Evolutionary conservation across 2,329 filamentous ascomycete genomes (phyloP), one percentile per base, ranked within the genome.

Genomic region (Monilinia polystroma): DNA sequence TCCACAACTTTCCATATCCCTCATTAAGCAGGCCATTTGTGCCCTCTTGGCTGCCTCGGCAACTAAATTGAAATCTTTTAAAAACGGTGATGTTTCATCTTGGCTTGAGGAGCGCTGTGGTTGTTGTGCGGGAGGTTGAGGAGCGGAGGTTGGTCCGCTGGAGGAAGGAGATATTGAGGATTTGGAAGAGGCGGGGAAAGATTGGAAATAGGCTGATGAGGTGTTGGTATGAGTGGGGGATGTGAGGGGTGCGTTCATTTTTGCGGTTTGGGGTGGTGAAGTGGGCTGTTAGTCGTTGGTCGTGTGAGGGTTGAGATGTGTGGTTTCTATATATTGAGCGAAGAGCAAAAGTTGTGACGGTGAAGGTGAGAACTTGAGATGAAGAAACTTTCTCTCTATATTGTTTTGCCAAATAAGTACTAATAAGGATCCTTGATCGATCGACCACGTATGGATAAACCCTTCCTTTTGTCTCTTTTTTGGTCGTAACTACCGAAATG

Each of bases 31-130:
- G 53, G 92, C 92, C 83, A 97, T 91, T 79, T 97, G 92, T 12
- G 94, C 94, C 53, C 93, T 84, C 80, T 96, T 97, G 54, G 93
- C 94, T 2, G 94, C 94, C 81, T 98, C 94, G 47, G 93, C 93
- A 53, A 97, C 85, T 41, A 97, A 85, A 67, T 86, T 94, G 75
- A 94, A 91, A 78, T 96, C 90, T 73, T 89, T 87, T 68, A 96
- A 83, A 76, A 93, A 93, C 4, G 82, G 83, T 12, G 82, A 81
- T 6, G 80, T 81, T 74, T 85, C 87, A 68, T 83, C 80, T 29
- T 79, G 78, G 18, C 84, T 35, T 57, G 56, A 32, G 1, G 45
- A 54, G 11, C 56, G 43, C 59, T 68, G 68, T 11, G 64, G 68
- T 55, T 67, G 58, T 56, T 71, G 69, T 55, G 57, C 49, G 23